A percentile compares a stretch with the other conserved stretches of the same genome.
Conservation (phyloP, 371 early-diverging fungal species). For the Lichtheimia corymbifera region DNA sequence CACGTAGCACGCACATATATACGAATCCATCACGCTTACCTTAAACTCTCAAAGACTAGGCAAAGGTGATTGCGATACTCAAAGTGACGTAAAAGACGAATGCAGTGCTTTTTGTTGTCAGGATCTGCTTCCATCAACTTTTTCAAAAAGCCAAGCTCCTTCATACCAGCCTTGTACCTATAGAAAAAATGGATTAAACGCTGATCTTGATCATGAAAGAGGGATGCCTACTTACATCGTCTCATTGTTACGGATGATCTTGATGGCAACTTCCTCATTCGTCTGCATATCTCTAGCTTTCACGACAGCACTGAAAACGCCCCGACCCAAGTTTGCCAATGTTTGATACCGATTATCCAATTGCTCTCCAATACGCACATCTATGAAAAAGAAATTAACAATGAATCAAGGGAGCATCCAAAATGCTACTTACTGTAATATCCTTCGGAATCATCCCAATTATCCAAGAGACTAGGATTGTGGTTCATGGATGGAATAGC, state of each 20-base stretch:
- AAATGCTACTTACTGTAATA: conserved; percentile 79
- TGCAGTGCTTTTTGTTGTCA: conserved; percentile 83
- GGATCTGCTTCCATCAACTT: conserved; percentile 83
- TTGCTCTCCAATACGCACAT: conserved; percentile 82
- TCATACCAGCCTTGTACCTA: conserved; percentile 89
- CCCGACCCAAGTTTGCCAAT: conserved; percentile 83
- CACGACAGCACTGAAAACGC: conserved; percentile 94
- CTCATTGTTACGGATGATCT: conserved; percentile 93
- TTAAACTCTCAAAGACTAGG: conserved; percentile 91
- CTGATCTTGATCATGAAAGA: not conserved
- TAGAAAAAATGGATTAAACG: not conserved
- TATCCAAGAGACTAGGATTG: conserved; percentile 73
- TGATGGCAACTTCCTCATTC: conserved; percentile 90
- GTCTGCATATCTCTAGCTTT: conserved; percentile 76
- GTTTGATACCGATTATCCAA: conserved; percentile 88
- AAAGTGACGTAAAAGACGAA: conserved; percentile 83
- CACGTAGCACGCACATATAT: not conserved
- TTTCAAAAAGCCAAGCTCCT: conserved; percentile 86
- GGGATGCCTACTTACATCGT: conserved; percentile 69
- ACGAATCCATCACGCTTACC: conserved; percentile 32
- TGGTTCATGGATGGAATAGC: conserved; percentile 32
- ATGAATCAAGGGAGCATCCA: too few species aligned
- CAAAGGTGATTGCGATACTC: conserved; percentile 92
- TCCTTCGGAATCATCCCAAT: conserved; percentile 96
- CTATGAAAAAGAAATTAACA: conserved; percentile 24